Base-by-base conservation (phyloP, 129 eudicot genomes). In the Flaveria bidentis region DNA sequence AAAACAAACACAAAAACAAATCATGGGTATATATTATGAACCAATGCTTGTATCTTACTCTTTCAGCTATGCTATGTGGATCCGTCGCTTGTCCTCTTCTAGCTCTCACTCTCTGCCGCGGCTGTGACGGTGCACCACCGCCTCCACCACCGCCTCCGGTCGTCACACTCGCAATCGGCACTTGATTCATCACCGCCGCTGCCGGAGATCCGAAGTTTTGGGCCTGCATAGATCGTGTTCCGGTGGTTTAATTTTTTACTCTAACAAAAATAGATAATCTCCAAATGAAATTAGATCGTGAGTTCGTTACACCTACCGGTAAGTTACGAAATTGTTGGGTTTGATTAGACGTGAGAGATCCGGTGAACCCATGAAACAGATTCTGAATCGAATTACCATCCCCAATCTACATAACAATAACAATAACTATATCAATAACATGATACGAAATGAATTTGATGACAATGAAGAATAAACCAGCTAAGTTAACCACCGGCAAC, bases 61-160 rank as follows among this genome's bases (percentile, higher is more conserved):
- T 85, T 85, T 91, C 96, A 15, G 96, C 96, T 20, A 91, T 89
- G 73, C 97, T 91, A 73, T 91, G 96, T 52, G 97, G 97, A 74
- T 91, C 95, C 46, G 96, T 91, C 30, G 97, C 96, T 80, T 91
- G 97, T 80, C 97, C 97, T 82, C 97, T 83, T 55, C 96, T 85
- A 1, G 97, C 97, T 76, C 97, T 84, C 30, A 89, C 91, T 69
- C 92, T 80, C 85, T 92, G 98, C 23, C 89, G 81, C 6, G 96
- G 96, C 85, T 90, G 96, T 46, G 89, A 78, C 26, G 86, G 76
- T 25, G 86, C 81, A 16, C 84, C 86, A 10, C 90, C 93, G 33
- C 86, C 80, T 2, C 36, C 39, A 0, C 85, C 86, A 9, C 50
- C 50, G 0, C 85, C 86, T 1, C 85, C 88, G 62, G 88, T 69